Evolutionary conservation across 495 filamentous ascomycete genomes (phyloP).

Genomic region (Neurospora intermedia): DNA sequence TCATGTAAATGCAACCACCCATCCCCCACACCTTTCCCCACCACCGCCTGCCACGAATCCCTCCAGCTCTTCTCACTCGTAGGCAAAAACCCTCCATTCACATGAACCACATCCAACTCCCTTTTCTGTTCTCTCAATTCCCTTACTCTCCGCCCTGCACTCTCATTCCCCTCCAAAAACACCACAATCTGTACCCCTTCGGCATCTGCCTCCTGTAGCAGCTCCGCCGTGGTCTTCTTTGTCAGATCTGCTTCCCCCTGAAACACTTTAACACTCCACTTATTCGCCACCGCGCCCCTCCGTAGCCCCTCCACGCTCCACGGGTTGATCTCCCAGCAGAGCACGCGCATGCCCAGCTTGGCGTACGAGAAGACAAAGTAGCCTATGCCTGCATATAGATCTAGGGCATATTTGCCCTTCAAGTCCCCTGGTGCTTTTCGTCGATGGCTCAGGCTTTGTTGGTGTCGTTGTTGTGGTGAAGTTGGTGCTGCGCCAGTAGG

Average conservation of each 20-base stretch:
- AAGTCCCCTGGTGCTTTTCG: not conserved
- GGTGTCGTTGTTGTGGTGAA: not conserved
- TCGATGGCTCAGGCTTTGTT: not conserved
- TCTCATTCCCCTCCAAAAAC: constrained; percentile 59
- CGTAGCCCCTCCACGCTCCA: constrained; percentile 79
- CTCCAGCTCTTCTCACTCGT: constrained; percentile 55
- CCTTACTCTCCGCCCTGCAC: constrained; percentile 40
- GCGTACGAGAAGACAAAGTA: constrained; percentile 83
- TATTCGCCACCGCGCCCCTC: constrained; percentile 58
- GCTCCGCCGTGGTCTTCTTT: not conserved
- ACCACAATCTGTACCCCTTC: constrained; percentile 42
- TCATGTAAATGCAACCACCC: constrained; percentile 82
- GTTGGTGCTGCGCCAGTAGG: not conserved
- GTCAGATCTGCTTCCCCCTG: constrained; percentile 5
- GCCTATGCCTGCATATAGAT: constrained; percentile 85
- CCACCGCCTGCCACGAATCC: constrained; percentile 39
- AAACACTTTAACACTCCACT: constrained; percentile 49
- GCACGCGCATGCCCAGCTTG: constrained; percentile 58
- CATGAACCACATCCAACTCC: constrained; percentile 41
- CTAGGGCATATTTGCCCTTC: constrained; percentile 44
- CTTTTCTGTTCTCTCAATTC: constrained; percentile 13
- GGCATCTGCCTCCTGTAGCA: not conserved
- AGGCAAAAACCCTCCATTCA: constrained; percentile 76
- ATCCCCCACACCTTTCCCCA: constrained; percentile 5
- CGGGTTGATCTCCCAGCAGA: constrained; percentile 82